Percentiles rank a stretch among this genome's conserved stretches.
phyloP scores from a whole-genome alignment of 2,329 filamentous ascomycete genomes.

The Hysterium pulicare region DNA sequence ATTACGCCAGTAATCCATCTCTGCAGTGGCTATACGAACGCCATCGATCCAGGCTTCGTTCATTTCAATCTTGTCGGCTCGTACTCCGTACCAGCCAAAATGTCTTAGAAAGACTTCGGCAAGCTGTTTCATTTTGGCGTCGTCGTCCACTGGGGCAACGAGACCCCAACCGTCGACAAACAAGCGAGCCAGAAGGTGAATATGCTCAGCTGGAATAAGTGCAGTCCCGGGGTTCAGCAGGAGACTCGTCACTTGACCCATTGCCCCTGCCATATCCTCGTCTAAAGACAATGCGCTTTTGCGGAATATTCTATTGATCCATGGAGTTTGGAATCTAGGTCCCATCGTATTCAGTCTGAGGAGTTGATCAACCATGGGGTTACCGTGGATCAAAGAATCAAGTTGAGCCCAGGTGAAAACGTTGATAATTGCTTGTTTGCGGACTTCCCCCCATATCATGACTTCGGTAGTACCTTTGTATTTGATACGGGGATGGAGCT shows the following conservation, averaged over 20 bases:
- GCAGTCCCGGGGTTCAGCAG: neutral
- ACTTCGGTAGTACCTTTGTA: neutral
- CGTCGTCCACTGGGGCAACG: neutral
- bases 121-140: neutral
- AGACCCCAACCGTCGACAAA: neutral
- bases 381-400: neutral
- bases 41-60: neutral
- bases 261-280: neutral
- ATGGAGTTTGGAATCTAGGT: neutral
- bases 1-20: neutral
- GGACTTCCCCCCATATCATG: neutral
- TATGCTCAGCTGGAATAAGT: neutral
- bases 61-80: neutral
- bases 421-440: neutral
- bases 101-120: neutral
- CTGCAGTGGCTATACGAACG: neutral
- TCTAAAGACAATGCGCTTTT: too few species aligned
- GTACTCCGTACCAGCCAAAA: neutral
- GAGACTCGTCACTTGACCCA: neutral
- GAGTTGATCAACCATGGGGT: neutral
- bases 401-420: neutral
- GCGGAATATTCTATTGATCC: too few species aligned
- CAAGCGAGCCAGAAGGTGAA: neutral
- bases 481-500: neutral
- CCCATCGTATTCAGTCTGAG: neutral